Evolutionary conservation across 805 yeast species (phyloP), one percentile per base, ranked within the genome.

Genomic region (Nakazawaea wyomingensis): DNA sequence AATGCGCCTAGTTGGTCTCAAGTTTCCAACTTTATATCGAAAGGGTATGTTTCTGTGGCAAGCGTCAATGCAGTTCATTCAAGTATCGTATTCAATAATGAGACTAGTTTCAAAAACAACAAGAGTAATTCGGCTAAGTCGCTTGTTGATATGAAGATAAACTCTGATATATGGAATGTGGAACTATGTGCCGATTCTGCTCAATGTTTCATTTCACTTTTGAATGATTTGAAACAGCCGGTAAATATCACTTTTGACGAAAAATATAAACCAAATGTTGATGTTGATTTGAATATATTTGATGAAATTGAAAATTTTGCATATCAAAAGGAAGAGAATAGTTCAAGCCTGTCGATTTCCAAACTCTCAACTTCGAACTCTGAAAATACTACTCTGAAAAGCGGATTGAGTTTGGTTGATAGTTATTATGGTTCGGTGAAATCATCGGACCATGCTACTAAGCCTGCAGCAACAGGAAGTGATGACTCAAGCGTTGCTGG

Each of bases 141-240:
- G 0, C 34, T 62, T 1, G 42, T 74, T 2, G 76, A 71, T 38
- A 35, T 80, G 24, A 73, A 72, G 37, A 54, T 80, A 8, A 69
- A 69, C 40, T 49, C 76, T 5, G 85, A 78, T 44, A 63, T 64
- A 14, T 56, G 73, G 13, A 66, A 63, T 17, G 36, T 82, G 1
- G 80, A 78, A 20, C 45, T 82, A 3, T 89, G 96, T 64, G 91
- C 96, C 1, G 98, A 90, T 56, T 87, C 96, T 0, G 71, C 80
- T 0, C 83, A 86, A 53, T 76, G 91, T 10, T 59, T 90, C 33
- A 48, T 78, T 2, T 95, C 84, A 48, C 53, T 85, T 7, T 49
- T 82, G 8, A 80, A 76, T 46, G 96, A 88, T 53, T 65, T 90
- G 52, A 85, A 84, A 51, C 77, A 76, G 11, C 89, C 90, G 0